A percentile compares a stretch with the other conserved stretches of the same genome.
Evolutionary conservation across 202 grass and related monocot species (phyloP).

Genomic region (Musa balbisiana): DNA sequence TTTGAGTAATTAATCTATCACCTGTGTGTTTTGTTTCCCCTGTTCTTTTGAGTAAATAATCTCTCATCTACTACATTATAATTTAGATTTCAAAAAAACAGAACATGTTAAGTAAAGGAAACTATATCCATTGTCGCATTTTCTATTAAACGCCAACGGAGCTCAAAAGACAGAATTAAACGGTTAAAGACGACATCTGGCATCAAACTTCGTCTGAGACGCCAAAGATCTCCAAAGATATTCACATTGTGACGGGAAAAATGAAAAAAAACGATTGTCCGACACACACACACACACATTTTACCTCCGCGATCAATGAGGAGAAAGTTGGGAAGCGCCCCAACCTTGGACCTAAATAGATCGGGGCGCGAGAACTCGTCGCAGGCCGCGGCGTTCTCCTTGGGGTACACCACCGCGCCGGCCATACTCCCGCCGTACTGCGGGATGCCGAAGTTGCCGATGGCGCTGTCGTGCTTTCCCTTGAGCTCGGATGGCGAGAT

Average conservation of each 20-base stretch:
- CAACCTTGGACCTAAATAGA: conserved; percentile 55
- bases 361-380: conserved; percentile 34
- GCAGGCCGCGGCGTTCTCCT: conserved; percentile 56
- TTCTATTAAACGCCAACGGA: background rate
- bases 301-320: conserved; percentile 87
- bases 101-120: background rate
- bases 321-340: conserved; percentile 78
- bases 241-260: no score
- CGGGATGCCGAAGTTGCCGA: conserved; percentile 93
- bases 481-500: conserved; percentile 48
- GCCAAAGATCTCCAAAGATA: no score
- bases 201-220: no score
- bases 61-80: no score
- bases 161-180: background rate
- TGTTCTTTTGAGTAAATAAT: no score
- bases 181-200: background rate
- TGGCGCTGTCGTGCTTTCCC: conserved; percentile 75
- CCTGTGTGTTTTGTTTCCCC: no score
- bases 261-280: no score
- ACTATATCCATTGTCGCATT: no score
- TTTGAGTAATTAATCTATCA: no score
- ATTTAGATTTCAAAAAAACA: background rate
- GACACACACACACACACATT: no score
- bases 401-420: conserved; percentile 68
- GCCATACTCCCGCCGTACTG: conserved; percentile 98